Conservation (phyloP, 78 protist genomes). For the Creolimax fragrantissima region DNA sequence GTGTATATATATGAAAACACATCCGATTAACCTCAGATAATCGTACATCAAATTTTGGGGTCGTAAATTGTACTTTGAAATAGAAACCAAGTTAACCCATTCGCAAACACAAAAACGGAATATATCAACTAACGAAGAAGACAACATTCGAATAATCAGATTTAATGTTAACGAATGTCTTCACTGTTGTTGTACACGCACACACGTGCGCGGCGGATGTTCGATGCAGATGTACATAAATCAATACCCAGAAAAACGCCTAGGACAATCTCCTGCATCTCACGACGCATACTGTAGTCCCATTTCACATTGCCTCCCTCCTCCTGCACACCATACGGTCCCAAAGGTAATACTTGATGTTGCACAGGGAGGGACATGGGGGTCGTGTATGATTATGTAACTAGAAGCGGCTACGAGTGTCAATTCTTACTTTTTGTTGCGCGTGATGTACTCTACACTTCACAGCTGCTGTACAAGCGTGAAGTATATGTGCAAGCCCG, state of each 20-base stretch:
- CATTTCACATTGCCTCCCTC: neutral
- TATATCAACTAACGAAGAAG: neutral
- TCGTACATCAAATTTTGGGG: neutral
- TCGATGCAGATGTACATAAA: neutral
- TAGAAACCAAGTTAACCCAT: neutral
- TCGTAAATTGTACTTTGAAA: neutral
- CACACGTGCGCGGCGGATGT: neutral
- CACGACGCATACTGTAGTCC: neutral
- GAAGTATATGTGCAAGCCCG: neutral
- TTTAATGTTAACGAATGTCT: neutral
- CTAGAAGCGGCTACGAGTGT: neutral
- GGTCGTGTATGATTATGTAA: neutral
- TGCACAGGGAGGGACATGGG: neutral
- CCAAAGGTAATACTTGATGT: neutral
- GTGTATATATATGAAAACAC: too few relatives aligned
- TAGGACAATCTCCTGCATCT: constrained; percentile 3
- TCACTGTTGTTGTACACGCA: neutral
- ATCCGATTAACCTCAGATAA: too few relatives aligned
- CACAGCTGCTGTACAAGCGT: neutral
- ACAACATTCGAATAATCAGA: neutral
- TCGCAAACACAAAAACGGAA: neutral
- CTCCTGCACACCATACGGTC: neutral
- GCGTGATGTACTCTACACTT: neutral
- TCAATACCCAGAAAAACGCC: neutral
- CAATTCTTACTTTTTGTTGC: neutral